Percentiles rank a stretch among this genome's conserved stretches.
Evolutionary conservation across 257 asterid species (phyloP).

Genomic region (Cruciata laevipes): DNA sequence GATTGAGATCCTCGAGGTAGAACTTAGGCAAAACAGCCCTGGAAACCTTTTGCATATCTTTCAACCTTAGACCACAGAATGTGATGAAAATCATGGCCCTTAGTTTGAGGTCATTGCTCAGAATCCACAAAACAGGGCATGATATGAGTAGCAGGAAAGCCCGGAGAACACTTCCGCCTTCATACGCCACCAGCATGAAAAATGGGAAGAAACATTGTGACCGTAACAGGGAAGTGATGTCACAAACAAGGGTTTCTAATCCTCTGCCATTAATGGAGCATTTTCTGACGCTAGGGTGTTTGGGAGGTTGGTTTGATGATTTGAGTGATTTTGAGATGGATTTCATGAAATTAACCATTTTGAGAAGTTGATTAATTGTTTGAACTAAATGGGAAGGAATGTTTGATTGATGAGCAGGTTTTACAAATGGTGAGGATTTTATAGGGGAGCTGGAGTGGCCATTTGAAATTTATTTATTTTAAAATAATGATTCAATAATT

Average conservation of each 20-base stretch:
- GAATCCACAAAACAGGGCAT: conserved; percentile 36
- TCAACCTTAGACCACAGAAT: conserved; percentile 58
- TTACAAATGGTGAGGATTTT: not conserved
- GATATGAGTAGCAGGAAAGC: conserved; percentile 59
- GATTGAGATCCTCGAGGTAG: conserved; percentile 59
- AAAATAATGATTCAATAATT: too few species aligned
- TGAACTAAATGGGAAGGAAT: not conserved
- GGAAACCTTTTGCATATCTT: conserved; percentile 52
- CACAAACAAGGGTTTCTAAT: conserved; percentile 52
- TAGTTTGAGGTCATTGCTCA: conserved; percentile 37
- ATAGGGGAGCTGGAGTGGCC: not conserved
- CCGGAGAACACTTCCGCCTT: conserved; percentile 68
- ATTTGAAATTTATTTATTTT: not conserved
- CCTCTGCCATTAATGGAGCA: conserved; percentile 23
- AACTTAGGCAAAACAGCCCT: conserved; percentile 81
- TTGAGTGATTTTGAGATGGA: not conserved
- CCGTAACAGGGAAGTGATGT: conserved; percentile 43
- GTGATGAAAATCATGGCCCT: conserved; percentile 65
- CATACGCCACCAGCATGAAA: conserved; percentile 90
- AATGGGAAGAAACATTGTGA: conserved; percentile 66
- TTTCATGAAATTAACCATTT: not conserved
- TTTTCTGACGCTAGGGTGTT: conserved; percentile 37
- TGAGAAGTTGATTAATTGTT: not conserved
- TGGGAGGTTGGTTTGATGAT: conserved; percentile 16
- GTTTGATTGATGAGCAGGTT: not conserved